phyloP scores from a whole-genome alignment of 2,329 filamentous ascomycete species.

The Aspergillus sp. region DNA sequence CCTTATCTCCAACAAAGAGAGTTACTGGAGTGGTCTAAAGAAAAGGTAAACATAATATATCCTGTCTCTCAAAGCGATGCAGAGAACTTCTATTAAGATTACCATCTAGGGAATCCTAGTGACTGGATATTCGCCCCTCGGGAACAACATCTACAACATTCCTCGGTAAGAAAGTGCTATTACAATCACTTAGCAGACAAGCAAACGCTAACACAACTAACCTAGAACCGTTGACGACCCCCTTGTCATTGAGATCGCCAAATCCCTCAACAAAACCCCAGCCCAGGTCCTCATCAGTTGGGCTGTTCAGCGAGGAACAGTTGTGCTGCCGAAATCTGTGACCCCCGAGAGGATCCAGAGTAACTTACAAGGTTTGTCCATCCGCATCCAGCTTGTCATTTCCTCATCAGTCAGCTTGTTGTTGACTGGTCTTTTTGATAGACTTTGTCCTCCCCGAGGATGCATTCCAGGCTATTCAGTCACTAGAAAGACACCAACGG shows the following conservation, averaged over 20 bases:
- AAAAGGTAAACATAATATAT: slow-evolving; percentile 11
- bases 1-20: slow-evolving; percentile 31
- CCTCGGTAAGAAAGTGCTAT: slow-evolving; percentile 9
- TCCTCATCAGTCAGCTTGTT: background rate
- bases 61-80: no score
- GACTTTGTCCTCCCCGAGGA: slow-evolving; percentile 16
- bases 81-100: background rate
- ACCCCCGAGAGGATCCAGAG: slow-evolving; percentile 15
- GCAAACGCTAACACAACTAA: background rate
- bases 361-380: slow-evolving; percentile 14
- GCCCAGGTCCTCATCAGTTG: slow-evolving; percentile 17
- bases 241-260: slow-evolving; percentile 13
- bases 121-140: slow-evolving; percentile 50
- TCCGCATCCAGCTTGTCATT: no score
- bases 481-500: slow-evolving; percentile 15
- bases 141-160: slow-evolving; percentile 34
- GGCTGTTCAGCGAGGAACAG: slow-evolving; percentile 18
- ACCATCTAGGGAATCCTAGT: slow-evolving; percentile 42
- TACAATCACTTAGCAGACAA: background rate
- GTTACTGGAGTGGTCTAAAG: slow-evolving; percentile 22
- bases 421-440: background rate
- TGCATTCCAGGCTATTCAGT: slow-evolving; percentile 14
- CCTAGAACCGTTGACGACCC: slow-evolving; percentile 16
- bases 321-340: slow-evolving; percentile 17
- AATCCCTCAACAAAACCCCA: slow-evolving; percentile 10